Evolutionary conservation across 371 early-diverging fungal genomes (phyloP), one percentile per base, ranked within the genome.

Genomic region (Mycotypha africana): DNA sequence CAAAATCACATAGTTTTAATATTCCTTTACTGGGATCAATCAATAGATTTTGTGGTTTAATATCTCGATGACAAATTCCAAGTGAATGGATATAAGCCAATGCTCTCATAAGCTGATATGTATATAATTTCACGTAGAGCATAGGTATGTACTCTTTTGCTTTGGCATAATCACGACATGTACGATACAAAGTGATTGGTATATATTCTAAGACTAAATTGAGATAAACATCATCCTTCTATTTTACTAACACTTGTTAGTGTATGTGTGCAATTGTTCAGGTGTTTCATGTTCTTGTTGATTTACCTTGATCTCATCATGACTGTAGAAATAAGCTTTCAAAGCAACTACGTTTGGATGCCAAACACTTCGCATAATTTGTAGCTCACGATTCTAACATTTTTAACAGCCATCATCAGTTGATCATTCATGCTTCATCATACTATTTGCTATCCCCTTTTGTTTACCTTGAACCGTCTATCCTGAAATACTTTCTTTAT

Each of bases 1-100:
- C 99, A 81, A 99, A 97, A 74, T 99, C 99, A 70, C 99, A 98
- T 33, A 99, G 74, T 72, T 99, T 99, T 46, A 98, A 74, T 24
- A 94, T 77, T 22, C 96, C 96, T 8, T 82, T 84, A 22, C 67
- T 56, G 37, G 92, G 91, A 74, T 98, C 91, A 42, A 99, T 80
- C 26, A 98, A 81, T 62, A 99, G 68, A 65, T 99, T 99, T 65
- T 97, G 98, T 46, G 99, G 99, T 74, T 99, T 99, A 61, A 99
- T 95, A 67, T 99, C 99, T 46, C 99, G 82, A 49, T 81, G 82
- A 42, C 82, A 81, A 34, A 88, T 94, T 21, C 98, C 99, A 42
- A 89, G 73, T 16, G 93, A 81, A 70, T 99, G 99, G 55, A 93
- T 91, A 62, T 93, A 95, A 38, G 93, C 92, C 42, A 99, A 78